Conservation (phyloP, 2,329 filamentous ascomycete species). For the Cytospora chrysosperma region DNA sequence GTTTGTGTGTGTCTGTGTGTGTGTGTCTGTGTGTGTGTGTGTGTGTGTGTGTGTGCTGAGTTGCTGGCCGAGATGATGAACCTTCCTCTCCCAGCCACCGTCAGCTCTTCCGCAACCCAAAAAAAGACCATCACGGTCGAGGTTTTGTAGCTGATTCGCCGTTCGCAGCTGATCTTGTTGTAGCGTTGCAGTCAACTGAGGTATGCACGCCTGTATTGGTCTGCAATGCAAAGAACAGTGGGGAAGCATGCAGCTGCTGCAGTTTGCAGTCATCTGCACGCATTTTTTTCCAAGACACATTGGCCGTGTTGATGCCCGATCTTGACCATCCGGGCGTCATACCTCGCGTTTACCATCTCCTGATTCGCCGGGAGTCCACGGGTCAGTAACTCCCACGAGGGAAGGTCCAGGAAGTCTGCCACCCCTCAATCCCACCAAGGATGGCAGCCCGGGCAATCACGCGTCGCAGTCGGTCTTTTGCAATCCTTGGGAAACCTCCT, state of each 20-base stretch:
- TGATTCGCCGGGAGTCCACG: conserved; percentile 3
- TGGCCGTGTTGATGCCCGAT: conserved; percentile 18
- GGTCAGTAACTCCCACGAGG: conserved; percentile 9
- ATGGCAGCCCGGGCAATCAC: background rate
- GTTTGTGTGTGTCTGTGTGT: too few species aligned
- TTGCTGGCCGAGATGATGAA: background rate
- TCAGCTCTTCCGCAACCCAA: background rate
- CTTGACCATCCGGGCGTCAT: conserved; percentile 9
- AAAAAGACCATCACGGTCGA: background rate
- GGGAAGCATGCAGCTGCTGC: background rate
- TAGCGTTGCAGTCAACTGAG: background rate
- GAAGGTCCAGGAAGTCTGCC: background rate
- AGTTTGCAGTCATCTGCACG: conserved; percentile 11
- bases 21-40: too few species aligned
- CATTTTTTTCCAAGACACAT: conserved; percentile 1
- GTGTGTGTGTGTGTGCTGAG: too few species aligned
- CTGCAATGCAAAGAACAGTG: conserved; percentile 2
- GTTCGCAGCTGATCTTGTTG: background rate
- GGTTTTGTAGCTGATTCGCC: conserved; percentile 5
- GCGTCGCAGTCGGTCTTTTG: background rate
- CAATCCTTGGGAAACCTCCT: background rate
- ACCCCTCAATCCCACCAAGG: background rate
- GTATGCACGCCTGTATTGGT: too few species aligned
- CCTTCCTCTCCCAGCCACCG: conserved; percentile 1
- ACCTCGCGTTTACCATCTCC: background rate